A percentile compares a stretch with the other conserved stretches of the same genome.
Evolutionary conservation across 345 rosid species (phyloP).

Genomic region (Pseudoturritis turrita): DNA sequence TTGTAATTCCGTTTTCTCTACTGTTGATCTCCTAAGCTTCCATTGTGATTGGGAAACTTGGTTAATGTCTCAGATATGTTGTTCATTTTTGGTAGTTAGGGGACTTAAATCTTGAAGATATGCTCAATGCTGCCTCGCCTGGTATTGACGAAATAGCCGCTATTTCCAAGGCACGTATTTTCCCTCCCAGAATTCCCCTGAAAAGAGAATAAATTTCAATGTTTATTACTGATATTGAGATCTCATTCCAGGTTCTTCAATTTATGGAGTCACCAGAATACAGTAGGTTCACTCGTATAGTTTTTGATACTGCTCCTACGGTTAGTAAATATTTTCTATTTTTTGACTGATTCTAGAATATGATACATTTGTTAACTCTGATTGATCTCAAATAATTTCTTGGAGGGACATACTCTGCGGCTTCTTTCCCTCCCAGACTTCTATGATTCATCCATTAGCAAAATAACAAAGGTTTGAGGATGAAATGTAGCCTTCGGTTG

Average conservation of each 20-base stretch:
- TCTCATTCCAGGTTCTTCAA: constrained; percentile 57
- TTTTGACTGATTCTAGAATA: neutral
- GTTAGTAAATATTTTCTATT: constrained; percentile 38
- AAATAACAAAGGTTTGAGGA: constrained; percentile 63
- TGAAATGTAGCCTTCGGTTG: neutral
- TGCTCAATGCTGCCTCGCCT: constrained; percentile 69
- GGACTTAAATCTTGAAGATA: constrained; percentile 68
- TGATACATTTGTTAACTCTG: neutral
- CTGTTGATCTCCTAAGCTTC: neutral
- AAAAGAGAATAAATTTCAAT: too few species aligned
- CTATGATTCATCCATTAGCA: constrained; percentile 68
- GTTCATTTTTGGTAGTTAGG: constrained; percentile 41
- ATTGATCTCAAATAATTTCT: neutral
- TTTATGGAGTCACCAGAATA: constrained; percentile 62
- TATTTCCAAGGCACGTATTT: constrained; percentile 57
- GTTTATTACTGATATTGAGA: constrained; percentile 9
- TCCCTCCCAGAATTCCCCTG: neutral
- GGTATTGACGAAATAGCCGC: constrained; percentile 75
- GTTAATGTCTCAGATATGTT: constrained; percentile 2
- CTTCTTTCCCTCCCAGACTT: constrained; percentile 87
- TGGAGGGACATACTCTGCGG: constrained; percentile 78
- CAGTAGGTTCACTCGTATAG: constrained; percentile 58
- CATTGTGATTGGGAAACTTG: neutral
- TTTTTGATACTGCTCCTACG: constrained; percentile 81
- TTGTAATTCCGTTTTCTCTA: neutral